Evolutionary conservation across 2,329 filamentous ascomycete genomes (phyloP).

Genomic region (Epichloe festucae): DNA sequence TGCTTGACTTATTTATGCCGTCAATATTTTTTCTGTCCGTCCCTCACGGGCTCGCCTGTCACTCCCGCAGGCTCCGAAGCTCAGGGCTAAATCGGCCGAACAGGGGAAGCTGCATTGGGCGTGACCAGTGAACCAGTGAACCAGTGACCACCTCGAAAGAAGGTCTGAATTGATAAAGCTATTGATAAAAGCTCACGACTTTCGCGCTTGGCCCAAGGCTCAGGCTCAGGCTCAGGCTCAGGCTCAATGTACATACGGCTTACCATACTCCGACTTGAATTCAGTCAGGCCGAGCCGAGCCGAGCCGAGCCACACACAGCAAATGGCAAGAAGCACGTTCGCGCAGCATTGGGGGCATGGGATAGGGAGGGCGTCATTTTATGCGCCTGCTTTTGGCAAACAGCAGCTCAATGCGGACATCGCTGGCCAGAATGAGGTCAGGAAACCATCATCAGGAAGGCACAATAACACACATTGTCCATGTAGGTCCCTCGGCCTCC

Average conservation of each 20-base stretch:
- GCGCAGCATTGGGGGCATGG: not conserved
- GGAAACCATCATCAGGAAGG: not conserved
- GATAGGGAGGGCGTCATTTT: no score
- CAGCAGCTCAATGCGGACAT: not conserved
- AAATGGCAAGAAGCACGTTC: not conserved
- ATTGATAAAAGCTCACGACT: no score
- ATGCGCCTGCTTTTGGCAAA: not conserved
- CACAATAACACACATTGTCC: not conserved
- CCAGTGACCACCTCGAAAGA: not conserved
- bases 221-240: no score
- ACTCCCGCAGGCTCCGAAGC: not conserved
- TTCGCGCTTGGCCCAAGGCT: no score
- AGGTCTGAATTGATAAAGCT: not conserved
- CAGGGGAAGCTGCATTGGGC: not conserved
- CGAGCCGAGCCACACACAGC: not conserved
- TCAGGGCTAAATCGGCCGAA: not conserved
- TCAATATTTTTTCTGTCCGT: not conserved
- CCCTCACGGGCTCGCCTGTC: no score
- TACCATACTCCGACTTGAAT: no score
- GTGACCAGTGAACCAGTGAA: not conserved
- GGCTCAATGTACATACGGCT: no score
- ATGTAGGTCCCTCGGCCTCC: not conserved
- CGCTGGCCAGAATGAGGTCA: not conserved
- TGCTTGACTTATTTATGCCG: not conserved
- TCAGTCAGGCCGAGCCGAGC: no score